phyloP scores from a whole-genome alignment of 495 filamentous ascomycete genomes.

The Talaromyces wortmannii region DNA sequence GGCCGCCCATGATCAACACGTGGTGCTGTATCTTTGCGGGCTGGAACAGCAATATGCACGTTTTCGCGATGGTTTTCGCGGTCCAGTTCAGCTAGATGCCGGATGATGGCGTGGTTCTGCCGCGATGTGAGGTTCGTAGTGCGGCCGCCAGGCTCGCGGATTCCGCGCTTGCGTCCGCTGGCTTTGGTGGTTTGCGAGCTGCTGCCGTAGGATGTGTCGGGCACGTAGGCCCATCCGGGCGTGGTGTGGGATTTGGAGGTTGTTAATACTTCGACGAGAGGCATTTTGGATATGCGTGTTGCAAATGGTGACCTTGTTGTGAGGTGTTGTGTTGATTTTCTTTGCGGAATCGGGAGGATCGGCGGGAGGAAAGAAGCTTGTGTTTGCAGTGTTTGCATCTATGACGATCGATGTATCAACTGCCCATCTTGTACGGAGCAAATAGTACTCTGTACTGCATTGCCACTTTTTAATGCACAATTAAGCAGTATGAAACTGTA shows the following conservation, averaged over 20 bases:
- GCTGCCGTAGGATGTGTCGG: conserved; percentile 62
- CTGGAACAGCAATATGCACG: conserved; percentile 58
- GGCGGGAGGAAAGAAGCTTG: conserved; percentile 1
- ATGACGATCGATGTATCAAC: not conserved
- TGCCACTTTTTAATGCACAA: too few relatives aligned
- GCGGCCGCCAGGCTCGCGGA: conserved; percentile 44
- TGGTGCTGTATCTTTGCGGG: conserved; percentile 31
- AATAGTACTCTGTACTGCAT: too few relatives aligned
- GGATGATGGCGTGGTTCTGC: conserved; percentile 68
- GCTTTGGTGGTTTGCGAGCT: conserved; percentile 42
- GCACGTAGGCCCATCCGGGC: conserved; percentile 85
- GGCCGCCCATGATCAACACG: not conserved
- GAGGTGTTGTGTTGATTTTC: not conserved
- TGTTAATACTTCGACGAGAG: conserved; percentile 68
- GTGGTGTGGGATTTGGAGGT: conserved; percentile 57
- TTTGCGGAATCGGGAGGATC: not conserved
- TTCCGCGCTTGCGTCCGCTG: conserved; percentile 56
- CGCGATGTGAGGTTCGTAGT: conserved; percentile 60
- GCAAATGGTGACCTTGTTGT: not conserved
- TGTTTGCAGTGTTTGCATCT: conserved; percentile 3
- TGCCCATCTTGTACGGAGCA: too few relatives aligned
- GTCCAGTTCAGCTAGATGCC: conserved; percentile 75
- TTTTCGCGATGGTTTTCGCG: conserved; percentile 65
- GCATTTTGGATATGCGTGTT: conserved; percentile 29
- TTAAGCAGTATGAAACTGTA: not conserved